phyloP scores from a whole-genome alignment of 345 rosid genomes.

The Bruguiera gymnorhiza region DNA sequence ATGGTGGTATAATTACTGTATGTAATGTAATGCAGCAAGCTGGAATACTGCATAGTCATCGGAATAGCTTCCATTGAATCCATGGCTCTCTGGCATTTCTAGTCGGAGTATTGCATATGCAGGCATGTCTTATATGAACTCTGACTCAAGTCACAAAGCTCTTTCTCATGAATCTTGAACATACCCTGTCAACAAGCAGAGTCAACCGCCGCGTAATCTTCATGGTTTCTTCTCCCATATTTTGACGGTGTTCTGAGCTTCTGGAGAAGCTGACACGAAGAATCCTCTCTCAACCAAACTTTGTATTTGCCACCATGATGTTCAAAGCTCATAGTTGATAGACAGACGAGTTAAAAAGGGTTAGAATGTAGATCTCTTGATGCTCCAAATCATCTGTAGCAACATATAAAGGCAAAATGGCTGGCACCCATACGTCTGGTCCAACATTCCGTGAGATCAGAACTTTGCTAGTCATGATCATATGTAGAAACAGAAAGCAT shows the following conservation, averaged over 20 bases:
- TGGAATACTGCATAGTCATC: background rate
- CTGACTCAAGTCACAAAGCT: background rate
- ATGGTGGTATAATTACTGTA: too few relatives aligned
- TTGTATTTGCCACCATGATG: background rate
- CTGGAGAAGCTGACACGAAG: background rate
- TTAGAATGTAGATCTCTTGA: background rate
- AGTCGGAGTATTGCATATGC: background rate
- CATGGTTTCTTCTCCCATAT: background rate
- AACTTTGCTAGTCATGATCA: constrained; percentile 5
- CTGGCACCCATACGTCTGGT: constrained; percentile 3
- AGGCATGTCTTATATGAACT: background rate
- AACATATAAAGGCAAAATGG: constrained; percentile 7
- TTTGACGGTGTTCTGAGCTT: background rate
- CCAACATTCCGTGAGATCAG: background rate
- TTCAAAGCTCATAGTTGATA: background rate
- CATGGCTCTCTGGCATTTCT: background rate
- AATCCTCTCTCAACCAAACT: background rate
- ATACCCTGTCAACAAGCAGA: background rate
- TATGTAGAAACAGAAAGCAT: background rate
- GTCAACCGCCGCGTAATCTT: background rate
- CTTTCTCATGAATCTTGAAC: background rate
- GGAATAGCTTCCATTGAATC: background rate
- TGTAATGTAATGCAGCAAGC: too few relatives aligned
- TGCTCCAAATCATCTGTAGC: constrained; percentile 3
- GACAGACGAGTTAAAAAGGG: background rate